These are phyloP conservation scores for Cinchona pubescens DNA, from an alignment of 257 asterid species.

Conservation along the genomic window DNA sequence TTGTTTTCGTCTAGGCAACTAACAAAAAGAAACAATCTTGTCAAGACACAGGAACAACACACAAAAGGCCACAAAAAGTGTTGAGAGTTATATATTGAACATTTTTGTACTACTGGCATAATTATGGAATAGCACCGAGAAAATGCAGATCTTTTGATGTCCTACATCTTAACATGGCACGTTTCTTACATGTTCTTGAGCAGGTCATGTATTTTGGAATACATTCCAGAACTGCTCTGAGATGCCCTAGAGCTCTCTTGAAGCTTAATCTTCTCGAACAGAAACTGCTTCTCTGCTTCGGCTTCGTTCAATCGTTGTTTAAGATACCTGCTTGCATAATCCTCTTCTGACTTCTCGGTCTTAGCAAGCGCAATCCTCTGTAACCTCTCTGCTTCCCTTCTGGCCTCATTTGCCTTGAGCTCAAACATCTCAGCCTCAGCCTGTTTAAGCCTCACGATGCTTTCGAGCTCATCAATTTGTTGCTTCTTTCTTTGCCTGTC, in stretches of 20 bases:
- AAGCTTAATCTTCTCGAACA: constrained; percentile 82
- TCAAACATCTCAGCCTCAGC: constrained; percentile 97
- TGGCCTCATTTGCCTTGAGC: constrained; percentile 80
- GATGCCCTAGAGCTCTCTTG: constrained; percentile 71
- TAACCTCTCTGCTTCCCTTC: constrained; percentile 88
- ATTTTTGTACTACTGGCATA: constrained; percentile 23
- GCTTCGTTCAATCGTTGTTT: constrained; percentile 92
- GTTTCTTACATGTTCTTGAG: constrained; percentile 70
- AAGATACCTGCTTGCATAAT: constrained; percentile 81
- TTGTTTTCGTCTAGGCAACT: constrained; percentile 14
- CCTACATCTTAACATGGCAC: constrained; percentile 40
- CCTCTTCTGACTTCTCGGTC: constrained; percentile 83
- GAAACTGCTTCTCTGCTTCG: constrained; percentile 87
- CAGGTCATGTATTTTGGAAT: constrained; percentile 70
- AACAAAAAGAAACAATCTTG: constrained; percentile 5
- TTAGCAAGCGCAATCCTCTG: constrained; percentile 82
- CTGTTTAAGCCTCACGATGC: constrained; percentile 77
- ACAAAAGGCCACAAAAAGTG: constrained; percentile 17
- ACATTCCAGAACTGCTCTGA: constrained; percentile 68
- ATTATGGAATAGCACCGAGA: constrained; percentile 35
- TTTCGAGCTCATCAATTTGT: constrained; percentile 81
- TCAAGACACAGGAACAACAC: constrained; percentile 16
- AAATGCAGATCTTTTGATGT: constrained; percentile 36
- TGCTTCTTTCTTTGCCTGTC: constrained; percentile 81
- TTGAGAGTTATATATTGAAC: constrained; percentile 18